phyloP scores from a whole-genome alignment of 495 filamentous ascomycete species.

The Immersiella caudata region DNA sequence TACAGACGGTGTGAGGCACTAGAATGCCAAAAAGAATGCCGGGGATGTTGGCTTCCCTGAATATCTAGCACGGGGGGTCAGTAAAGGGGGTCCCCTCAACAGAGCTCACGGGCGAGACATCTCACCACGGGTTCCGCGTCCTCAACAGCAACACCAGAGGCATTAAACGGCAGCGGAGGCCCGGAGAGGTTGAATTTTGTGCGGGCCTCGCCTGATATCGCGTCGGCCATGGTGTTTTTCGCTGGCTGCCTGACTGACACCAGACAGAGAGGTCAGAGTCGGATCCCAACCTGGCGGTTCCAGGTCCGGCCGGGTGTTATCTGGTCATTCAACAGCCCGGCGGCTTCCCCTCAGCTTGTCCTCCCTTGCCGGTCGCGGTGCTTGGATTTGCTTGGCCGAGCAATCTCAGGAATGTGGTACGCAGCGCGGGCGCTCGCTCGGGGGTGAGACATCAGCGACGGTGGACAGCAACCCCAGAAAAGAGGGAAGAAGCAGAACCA shows the following conservation, averaged over 20 bases:
- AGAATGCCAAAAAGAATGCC: constrained; percentile 36
- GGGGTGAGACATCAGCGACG: neutral
- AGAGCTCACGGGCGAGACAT: neutral
- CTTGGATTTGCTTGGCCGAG: neutral
- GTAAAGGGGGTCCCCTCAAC: neutral
- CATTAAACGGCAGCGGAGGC: constrained; percentile 24
- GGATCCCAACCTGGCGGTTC: constrained; percentile 16
- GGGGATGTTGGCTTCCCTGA: constrained; percentile 22
- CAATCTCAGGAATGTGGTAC: constrained; percentile 4
- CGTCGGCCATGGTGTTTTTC: constrained; percentile 9
- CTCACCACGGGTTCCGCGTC: neutral
- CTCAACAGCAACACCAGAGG: neutral
- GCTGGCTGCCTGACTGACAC: neutral
- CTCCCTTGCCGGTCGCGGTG: neutral
- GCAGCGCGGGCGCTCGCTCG: neutral
- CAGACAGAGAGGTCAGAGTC: neutral
- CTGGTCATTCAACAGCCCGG: constrained; percentile 10
- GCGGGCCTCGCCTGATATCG: constrained; percentile 25
- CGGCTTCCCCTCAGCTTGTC: neutral
- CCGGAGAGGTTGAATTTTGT: constrained; percentile 37
- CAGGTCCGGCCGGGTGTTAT: constrained; percentile 2
- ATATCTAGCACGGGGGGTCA: neutral
- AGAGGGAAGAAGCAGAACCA: neutral
- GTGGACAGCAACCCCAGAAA: constrained; percentile 10
- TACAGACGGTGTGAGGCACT: constrained; percentile 35